Evolutionary conservation across 2,329 filamentous ascomycete genomes (phyloP).

Genomic region (Sarocladium kiliense): DNA sequence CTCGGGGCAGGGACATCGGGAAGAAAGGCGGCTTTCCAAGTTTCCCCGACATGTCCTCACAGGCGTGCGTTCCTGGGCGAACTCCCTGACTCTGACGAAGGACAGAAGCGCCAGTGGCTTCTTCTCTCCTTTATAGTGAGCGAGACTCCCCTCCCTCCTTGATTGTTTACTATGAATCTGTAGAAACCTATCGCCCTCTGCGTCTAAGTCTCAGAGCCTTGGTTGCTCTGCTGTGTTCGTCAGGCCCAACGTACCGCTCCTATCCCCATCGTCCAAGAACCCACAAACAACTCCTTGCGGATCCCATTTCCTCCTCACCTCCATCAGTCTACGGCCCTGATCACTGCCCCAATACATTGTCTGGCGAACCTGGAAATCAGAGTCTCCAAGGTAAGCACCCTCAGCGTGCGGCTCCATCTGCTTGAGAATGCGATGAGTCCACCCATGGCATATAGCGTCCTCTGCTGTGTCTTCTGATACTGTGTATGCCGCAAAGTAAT

Average conservation of each 20-base stretch:
- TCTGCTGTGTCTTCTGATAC: constrained; percentile 42
- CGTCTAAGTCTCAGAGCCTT: not conserved
- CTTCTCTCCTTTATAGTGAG: no score
- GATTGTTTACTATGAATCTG: no score
- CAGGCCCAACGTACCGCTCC: constrained; percentile 34
- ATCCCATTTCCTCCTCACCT: constrained; percentile 38
- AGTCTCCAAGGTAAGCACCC: constrained; percentile 50
- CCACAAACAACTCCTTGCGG: constrained; percentile 30
- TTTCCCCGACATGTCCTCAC: no score
- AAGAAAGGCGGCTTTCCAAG: no score
- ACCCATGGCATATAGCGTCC: constrained; percentile 36
- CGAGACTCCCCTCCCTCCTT: no score
- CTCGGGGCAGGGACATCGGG: no score
- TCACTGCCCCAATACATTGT: constrained; percentile 43
- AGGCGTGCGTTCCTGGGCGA: no score
- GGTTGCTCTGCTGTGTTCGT: constrained; percentile 21
- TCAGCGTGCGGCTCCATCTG: constrained; percentile 33
- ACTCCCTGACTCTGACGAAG: no score
- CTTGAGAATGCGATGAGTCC: constrained; percentile 37
- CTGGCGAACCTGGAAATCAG: constrained; percentile 43
- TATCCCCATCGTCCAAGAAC: constrained; percentile 40
- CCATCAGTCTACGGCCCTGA: constrained; percentile 34
- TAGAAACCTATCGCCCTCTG: no score
- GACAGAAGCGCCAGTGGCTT: no score
- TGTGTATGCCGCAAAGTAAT: constrained; percentile 50